A percentile compares a stretch with the other conserved stretches of the same genome.
Conservation (phyloP, 768 basidiomycete species). For the Trametes gibbosa region DNA sequence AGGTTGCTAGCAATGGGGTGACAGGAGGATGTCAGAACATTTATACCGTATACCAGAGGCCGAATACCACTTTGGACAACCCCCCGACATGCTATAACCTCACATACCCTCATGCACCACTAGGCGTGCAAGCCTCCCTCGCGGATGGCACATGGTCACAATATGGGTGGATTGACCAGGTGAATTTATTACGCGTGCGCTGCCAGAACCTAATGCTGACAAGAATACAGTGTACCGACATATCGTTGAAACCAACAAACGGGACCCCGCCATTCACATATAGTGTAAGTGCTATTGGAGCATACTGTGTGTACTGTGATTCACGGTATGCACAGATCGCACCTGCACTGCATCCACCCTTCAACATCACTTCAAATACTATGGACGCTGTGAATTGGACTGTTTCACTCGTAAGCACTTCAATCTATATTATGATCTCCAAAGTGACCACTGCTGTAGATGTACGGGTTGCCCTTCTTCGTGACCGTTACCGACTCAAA, state of each 20-base stretch:
- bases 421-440: neutral
- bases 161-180: conserved; percentile 60
- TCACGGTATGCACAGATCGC: conserved; percentile 41
- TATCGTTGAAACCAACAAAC: conserved; percentile 50
- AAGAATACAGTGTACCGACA: conserved; percentile 50
- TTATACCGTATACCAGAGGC: conserved; percentile 52
- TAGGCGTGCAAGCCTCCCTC: conserved; percentile 46
- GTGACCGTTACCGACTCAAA: conserved; percentile 50
- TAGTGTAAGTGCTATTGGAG: conserved; percentile 38
- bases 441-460: conserved; percentile 32
- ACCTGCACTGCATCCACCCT: conserved; percentile 58
- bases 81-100: conserved; percentile 50
- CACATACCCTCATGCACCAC: conserved; percentile 40
- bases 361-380: conserved; percentile 49
- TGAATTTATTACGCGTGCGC: conserved; percentile 19
- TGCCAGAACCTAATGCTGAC: neutral
- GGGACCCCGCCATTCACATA: conserved; percentile 60
- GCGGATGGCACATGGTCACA: conserved; percentile 50
- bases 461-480: conserved; percentile 56
- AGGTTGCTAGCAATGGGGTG: conserved; percentile 57
- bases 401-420: conserved; percentile 35
- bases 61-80: conserved; percentile 28
- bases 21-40: conserved; percentile 60
- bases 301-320: neutral
- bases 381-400: conserved; percentile 55